Evolutionary conservation across 2,329 filamentous ascomycete species (phyloP).

Genomic region (Fusarium odoratissimum): DNA sequence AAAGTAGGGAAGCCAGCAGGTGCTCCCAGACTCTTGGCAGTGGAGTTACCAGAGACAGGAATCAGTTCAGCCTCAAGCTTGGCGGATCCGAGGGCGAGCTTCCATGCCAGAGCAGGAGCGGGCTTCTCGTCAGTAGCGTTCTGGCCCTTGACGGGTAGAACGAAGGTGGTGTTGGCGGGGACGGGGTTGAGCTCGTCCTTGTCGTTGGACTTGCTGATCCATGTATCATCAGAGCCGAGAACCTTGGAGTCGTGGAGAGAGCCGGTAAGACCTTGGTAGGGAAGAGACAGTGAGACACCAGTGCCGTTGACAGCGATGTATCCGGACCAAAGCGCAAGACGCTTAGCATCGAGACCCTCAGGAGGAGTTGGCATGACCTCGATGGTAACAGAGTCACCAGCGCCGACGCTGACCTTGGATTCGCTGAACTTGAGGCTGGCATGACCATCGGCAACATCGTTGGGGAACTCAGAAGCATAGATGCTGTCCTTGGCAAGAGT

Average conservation of each 20-base stretch:
- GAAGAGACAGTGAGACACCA: constrained; percentile 51
- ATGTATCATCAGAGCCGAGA: constrained; percentile 38
- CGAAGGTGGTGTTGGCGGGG: constrained; percentile 53
- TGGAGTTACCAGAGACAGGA: constrained; percentile 43
- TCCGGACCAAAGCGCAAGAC: constrained; percentile 56
- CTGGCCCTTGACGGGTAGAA: constrained; percentile 54
- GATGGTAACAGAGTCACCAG: constrained; percentile 57
- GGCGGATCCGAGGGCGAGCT: constrained; percentile 59
- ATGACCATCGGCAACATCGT: constrained; percentile 49
- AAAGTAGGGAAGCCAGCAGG: constrained; percentile 52
- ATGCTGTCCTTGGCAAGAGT: constrained; percentile 53
- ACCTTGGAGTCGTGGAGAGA: constrained; percentile 49
- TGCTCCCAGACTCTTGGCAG: constrained; percentile 16
- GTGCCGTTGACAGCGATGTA: constrained; percentile 56
- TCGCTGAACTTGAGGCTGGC: constrained; percentile 58
- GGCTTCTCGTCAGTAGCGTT: constrained; percentile 38
- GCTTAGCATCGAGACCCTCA: constrained; percentile 47
- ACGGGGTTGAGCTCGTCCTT: constrained; percentile 39
- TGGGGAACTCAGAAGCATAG: constrained; percentile 58
- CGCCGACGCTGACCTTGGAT: constrained; percentile 57
- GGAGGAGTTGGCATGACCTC: constrained; percentile 59
- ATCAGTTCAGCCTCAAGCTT: constrained; percentile 59
- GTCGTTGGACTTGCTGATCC: constrained; percentile 51
- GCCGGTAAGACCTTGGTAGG: constrained; percentile 55
- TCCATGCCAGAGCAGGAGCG: constrained; percentile 54